Base-by-base conservation (phyloP, 1,284 basidiomycete species). In the Cystobasidium sp. region DNA sequence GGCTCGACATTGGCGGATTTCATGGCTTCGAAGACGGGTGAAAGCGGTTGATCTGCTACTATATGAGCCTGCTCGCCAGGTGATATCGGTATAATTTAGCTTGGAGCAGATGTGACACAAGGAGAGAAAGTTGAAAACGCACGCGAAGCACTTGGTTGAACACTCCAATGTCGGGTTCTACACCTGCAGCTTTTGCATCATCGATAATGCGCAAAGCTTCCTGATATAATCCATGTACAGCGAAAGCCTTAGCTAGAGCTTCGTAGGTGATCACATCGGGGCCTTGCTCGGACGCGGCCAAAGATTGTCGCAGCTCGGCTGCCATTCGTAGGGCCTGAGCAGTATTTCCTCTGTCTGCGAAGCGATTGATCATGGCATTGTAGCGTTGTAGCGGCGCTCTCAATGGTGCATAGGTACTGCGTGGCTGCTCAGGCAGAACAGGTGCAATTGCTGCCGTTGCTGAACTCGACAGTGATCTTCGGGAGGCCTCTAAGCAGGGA, bases 121-220 rank as follows among this genome's bases (percentile, higher is more conserved):
- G 31, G 31, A 31, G 31, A 31, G 31, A 31, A 31, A 1, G 31
- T 31, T 31, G 18, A 43, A 6, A 12, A 24, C 70, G 10, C 62
- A 73, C 70, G 10, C 55, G 46, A 7, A 73, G 43, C 22, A 73
- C 63, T 55, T 73, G 70, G 41, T 73, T 73, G 59, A 61, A 73
- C 9, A 73, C 43, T 1, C 62, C 53, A 16, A 73, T 37, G 46
- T 73, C 70, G 8, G 63, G 63, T 18, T 46, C 62, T 10, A 73
- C 44, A 16, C 62, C 70, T 44, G 53, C 62, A 58, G 62, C 70
- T 47, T 59, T 56, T 31, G 70, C 70, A 53, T 73, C 70, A 9
- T 73, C 70, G 8, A 73, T 22, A 12, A 73, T 8, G 22, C 70
- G 61, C 20, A 73, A n/a, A 46, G 70, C 70, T 24, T 73, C 62